Base-by-base conservation (phyloP, 2,329 filamentous ascomycete genomes). In the Diplocarpon rosae region DNA sequence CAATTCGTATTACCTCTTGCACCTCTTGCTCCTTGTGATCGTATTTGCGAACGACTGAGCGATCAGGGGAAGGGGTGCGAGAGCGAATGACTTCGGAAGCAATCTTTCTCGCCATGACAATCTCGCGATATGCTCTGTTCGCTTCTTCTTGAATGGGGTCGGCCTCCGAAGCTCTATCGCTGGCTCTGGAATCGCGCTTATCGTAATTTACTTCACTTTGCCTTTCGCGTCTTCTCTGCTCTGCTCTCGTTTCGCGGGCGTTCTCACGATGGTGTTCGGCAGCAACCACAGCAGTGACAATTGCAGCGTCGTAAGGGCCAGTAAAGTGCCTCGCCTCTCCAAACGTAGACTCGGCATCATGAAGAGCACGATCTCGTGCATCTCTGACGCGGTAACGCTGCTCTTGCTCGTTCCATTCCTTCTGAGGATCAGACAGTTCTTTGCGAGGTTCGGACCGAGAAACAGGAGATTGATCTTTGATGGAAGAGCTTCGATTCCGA, bases 11-110 rank as follows among this genome's bases (percentile, higher is more conserved):
- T 2, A 62, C 62, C 37, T 62, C 58, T 42, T 66, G 56, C 27
- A 69, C 47, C 11, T 66, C 57, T 24, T 69, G 45, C 15, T 53
- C 37, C 5, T 46, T 40, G 12, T 47, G 44, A 3, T 52, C 64
- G 60, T 72, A 80, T 56, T 73, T 78, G 42, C 73, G 69, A 5
- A 78, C 58, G 5, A 79, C 67, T 2, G 76, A 80, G 6, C 59
- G 62, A 37, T 74, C 66, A 1, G 72, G 71, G 2, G 73, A 74
- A 17, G 63, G 59, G 43, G 67, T 71, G 41, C 72, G 70, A 27
- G 72, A 73, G 30, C 70, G 72, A 36, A 70, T 69, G 55, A 76
- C 67, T 34, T 78, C 71, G 35, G 58, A 58, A 8, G 66, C 69
- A 42, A 73, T 70, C 56, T 71, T 73, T 11, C 72, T 70, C 7